Evolutionary conservation across 148 eudicot genomes (phyloP), one percentile per base, ranked within the genome.

Genomic region (Polygonum maritimum): DNA sequence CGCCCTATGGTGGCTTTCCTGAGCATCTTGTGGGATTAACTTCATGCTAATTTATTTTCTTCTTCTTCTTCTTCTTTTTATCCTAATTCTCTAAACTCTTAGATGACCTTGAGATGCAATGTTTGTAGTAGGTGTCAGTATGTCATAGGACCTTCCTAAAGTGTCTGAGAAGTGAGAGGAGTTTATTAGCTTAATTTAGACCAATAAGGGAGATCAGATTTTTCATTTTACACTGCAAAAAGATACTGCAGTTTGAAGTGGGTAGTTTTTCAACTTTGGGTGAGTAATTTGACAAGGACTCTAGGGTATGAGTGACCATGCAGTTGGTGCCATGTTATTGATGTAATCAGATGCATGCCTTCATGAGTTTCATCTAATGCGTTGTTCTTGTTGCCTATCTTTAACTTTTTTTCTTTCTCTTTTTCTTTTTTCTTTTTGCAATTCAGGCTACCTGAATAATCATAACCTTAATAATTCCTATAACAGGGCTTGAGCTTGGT

Each of bases 401-500:
- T 60, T 33, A n/a, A 16, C 41, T 39, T 49, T 13, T 13, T 54
- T 54, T 54, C 60, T 54, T n/a, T 19, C 22, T 54, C n/a, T 26
- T 26, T 26, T 54, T n/a, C 2, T 48, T 48, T 54, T 54, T 19
- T n/a, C 0, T 51, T 51, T 26, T 26, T 26, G 31, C 36, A 8
- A 19, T 19, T 54, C n/a, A 10, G 9, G 40, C 22, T 67, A 60
- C 45, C 21, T 67, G 19, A 38, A 67, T 15, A 33, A 33, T 63
- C 5, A 13, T 33, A 63, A 63, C 38, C 39, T 38, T 36, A 19
- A 51, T 73, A 5, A 33, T 4, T 79, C 39, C 74, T 36, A 26
- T 85, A 76, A 65, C 88, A 96, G 99, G 99, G 99, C 73, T 82
- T 90, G 88, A 92, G 98, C 87, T 83, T 96, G 91, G 99, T 86